Evolutionary conservation across 495 filamentous ascomycete genomes (phyloP), one percentile per base, ranked within the genome.

Genomic region (Tuber indicum): DNA sequence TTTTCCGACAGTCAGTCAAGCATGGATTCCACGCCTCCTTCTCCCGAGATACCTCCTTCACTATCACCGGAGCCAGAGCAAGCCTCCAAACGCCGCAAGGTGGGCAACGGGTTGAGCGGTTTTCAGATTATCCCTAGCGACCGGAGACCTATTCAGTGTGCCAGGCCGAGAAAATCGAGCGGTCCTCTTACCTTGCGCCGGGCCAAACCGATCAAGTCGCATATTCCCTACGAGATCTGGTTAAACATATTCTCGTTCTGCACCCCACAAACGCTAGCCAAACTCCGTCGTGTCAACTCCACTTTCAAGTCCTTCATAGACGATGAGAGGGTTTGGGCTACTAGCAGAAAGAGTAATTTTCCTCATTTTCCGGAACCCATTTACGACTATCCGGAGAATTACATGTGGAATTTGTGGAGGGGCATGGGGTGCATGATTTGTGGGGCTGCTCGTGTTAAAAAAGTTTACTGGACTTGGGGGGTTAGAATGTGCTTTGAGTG

Each of bases 381-480:
- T 47, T 80, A 80, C 46, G 77, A 74, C 1, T 80, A 71, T 46
- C 78, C 71, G 8, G 78, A 80, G 71, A 80, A 72, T 14, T 80
- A 79, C 47, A 80, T 80, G 78, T 80, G 78, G 78, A 80, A 80
- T 49, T 32, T 80, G 23, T 80, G 77, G 77, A 80, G 74, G 69
- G 78, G 78, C 8, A 80, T 74, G 66, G 78, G 78, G n/a, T 80
- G 78, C 70, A 70, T 26, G 74, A 80, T 80, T 69, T 80, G 78
- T 42, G 78, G 78, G 62, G 74, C 72, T 14, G 45, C 78, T 36
- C 79, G 78, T 23, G 79, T 80, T 16, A 80, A 79, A 17, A 80
- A 80, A 23, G 75, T 77, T 16, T 80, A 80, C n/a, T 80, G 78
- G 78, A 80, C 78, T 76, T 80, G 78, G 78, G 78, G 77, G 17